These are phyloP conservation scores for Cercospora sp. DNA, from an alignment of 2,329 filamentous ascomycete genomes.

Conservation along the genomic window DNA sequence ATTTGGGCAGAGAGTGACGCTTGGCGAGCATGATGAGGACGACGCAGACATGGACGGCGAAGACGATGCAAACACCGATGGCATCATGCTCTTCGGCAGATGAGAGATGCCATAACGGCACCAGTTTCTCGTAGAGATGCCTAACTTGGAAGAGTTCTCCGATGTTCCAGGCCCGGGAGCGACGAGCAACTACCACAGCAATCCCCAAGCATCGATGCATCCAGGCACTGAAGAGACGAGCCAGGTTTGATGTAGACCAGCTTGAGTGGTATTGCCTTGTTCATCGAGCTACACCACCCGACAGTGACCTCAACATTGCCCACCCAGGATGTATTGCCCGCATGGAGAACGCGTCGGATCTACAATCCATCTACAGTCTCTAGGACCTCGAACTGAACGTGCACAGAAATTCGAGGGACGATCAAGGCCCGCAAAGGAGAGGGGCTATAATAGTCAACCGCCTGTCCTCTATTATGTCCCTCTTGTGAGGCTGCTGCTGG, in stretches of 20 bases:
- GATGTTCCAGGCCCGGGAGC: neutral
- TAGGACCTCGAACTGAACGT: neutral
- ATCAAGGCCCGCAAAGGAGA: neutral
- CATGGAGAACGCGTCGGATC: neutral
- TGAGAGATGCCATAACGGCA: neutral
- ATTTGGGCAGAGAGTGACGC: slow-evolving; percentile 48
- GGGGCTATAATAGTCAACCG: neutral
- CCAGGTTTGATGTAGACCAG: neutral
- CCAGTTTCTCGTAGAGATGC: neutral
- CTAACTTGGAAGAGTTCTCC: neutral
- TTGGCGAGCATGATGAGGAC: slow-evolving; percentile 46
- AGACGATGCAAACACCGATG: slow-evolving; percentile 30
- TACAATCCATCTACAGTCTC: neutral
- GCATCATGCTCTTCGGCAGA: slow-evolving; percentile 37
- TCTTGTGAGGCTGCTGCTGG: neutral
- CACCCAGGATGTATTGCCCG: neutral
- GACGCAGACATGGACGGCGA: slow-evolving; percentile 36
- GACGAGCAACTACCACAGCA: neutral
- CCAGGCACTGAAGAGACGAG: neutral
- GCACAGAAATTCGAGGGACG: neutral
- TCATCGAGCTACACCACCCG: neutral
- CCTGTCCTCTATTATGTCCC: neutral
- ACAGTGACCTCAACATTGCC: neutral
- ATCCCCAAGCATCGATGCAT: neutral
- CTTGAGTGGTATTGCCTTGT: neutral